Evolutionary conservation across 2,329 filamentous ascomycete genomes (phyloP).

Genomic region (Stachybotrys chartarum): DNA sequence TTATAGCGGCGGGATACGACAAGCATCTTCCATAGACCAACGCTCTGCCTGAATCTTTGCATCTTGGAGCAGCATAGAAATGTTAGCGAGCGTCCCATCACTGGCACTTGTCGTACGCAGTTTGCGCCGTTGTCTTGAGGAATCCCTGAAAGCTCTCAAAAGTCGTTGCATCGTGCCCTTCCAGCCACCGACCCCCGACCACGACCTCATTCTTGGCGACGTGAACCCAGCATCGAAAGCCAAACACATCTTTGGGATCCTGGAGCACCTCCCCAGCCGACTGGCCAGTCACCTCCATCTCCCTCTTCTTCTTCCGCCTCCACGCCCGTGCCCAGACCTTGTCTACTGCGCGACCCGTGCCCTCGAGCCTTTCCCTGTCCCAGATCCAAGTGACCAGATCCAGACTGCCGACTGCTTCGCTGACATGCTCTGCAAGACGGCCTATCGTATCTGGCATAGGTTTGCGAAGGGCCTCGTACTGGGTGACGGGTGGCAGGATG

Average conservation of each 20-base stretch:
- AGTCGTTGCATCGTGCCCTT: constrained; percentile 63
- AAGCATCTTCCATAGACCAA: constrained; percentile 20
- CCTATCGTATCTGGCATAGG: constrained; percentile 34
- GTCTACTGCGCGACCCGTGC: constrained; percentile 55
- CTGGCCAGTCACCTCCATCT: constrained; percentile 36
- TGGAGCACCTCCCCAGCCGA: constrained; percentile 7
- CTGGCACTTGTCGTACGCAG: constrained; percentile 10
- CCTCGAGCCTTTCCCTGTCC: constrained; percentile 43
- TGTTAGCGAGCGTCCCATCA: background rate
- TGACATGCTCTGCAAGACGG: constrained; percentile 24
- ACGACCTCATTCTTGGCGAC: constrained; percentile 31
- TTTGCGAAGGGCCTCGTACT: constrained; percentile 35
- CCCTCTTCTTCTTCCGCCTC: constrained; percentile 49
- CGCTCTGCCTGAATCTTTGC: background rate
- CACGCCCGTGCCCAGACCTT: constrained; percentile 78
- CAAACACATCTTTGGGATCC: constrained; percentile 38
- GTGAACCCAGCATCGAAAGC: constrained; percentile 49
- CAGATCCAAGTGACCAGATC: constrained; percentile 59
- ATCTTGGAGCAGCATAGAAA: background rate
- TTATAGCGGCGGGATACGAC: constrained; percentile 30
- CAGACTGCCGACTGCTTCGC: constrained; percentile 44
- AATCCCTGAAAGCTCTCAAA: constrained; percentile 89
- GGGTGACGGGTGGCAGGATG: constrained; percentile 35
- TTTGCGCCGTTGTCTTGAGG: constrained; percentile 41
- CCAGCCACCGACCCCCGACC: constrained; percentile 54